Conservation (phyloP, 768 basidiomycete species). For the Inosperma sp. region DNA sequence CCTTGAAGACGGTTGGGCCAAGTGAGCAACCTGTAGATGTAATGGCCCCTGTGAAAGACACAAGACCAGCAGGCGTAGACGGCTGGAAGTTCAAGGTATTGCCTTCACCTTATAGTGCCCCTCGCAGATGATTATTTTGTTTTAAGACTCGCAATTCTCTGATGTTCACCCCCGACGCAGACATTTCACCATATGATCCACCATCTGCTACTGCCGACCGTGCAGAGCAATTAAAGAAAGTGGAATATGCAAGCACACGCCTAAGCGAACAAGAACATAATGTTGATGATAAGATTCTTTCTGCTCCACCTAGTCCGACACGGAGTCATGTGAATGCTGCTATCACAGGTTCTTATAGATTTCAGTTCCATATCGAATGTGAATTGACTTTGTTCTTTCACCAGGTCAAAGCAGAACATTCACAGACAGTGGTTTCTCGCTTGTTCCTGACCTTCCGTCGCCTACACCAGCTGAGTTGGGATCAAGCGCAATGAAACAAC, state of each 20-base stretch:
- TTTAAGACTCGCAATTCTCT: conserved; percentile 84
- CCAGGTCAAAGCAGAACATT: conserved; percentile 64
- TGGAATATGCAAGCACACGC: conserved; percentile 79
- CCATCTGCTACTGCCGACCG: conserved; percentile 27
- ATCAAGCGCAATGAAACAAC: conserved; percentile 77
- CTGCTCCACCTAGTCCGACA: conserved; percentile 82
- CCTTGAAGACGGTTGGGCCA: conserved; percentile 27
- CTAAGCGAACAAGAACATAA: conserved; percentile 65
- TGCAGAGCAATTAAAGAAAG: conserved; percentile 48
- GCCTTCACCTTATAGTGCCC: not conserved
- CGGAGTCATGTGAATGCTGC: conserved; percentile 89
- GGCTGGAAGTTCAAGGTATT: conserved; percentile 78
- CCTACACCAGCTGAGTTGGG: conserved; percentile 82
- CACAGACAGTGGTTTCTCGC: conserved; percentile 53
- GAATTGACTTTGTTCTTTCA: not conserved
- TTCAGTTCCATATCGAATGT: conserved; percentile 25
- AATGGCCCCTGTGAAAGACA: conserved; percentile 77
- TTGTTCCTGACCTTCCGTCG: conserved; percentile 83
- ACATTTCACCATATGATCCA: conserved; percentile 66
- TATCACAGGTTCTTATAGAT: conserved; percentile 89
- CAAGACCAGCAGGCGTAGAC: conserved; percentile 65
- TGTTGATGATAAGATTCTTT: conserved; percentile 36
- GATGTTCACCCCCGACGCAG: conserved; percentile 93
- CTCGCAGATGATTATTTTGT: not conserved
- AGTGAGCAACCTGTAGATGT: conserved; percentile 50